Percentiles rank a stretch among this genome's conserved stretches.
These are phyloP conservation scores for Arxiozyma slooffiae DNA, from an alignment of 1,139 yeast species.

Conservation along the genomic window DNA sequence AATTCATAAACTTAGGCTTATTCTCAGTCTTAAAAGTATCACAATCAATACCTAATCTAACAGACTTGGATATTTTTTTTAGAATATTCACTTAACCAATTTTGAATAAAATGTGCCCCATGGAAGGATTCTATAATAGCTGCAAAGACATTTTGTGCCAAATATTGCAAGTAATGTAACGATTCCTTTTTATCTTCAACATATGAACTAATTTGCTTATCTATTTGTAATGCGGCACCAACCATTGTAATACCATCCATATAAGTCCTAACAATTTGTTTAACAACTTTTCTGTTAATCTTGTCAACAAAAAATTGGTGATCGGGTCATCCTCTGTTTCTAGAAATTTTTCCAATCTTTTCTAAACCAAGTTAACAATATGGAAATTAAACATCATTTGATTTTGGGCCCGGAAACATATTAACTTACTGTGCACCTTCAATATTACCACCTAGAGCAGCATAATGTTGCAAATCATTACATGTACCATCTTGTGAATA, in stretches of 20 bases:
- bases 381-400: slow-evolving; percentile 85
- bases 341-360: slow-evolving; percentile 37
- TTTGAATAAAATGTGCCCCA: slow-evolving; percentile 92
- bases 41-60: slow-evolving; percentile 49
- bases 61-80: slow-evolving; percentile 68
- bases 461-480: slow-evolving; percentile 94
- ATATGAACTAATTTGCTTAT: slow-evolving; percentile 46
- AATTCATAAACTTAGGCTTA: slow-evolving; percentile 60
- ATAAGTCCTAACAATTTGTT: slow-evolving; percentile 97
- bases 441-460: slow-evolving; percentile 91
- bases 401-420: slow-evolving; percentile 68
- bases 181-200: slow-evolving; percentile 35
- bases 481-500: slow-evolving; percentile 93
- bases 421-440: slow-evolving; percentile 95
- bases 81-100: slow-evolving; percentile 89
- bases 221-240: slow-evolving; percentile 87
- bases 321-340: slow-evolving; percentile 50
- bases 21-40: slow-evolving; percentile 30
- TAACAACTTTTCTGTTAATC: slow-evolving; percentile 78
- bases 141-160: slow-evolving; percentile 69
- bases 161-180: slow-evolving; percentile 45
- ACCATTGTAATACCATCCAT: slow-evolving; percentile 94
- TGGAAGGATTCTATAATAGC: slow-evolving; percentile 79
- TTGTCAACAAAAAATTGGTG: slow-evolving; percentile 40
- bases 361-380: slow-evolving; percentile 64